Evolutionary conservation across 495 filamentous ascomycete species (phyloP), one percentile per base, ranked within the genome.

Genomic region (Talaromyces adpressus): DNA sequence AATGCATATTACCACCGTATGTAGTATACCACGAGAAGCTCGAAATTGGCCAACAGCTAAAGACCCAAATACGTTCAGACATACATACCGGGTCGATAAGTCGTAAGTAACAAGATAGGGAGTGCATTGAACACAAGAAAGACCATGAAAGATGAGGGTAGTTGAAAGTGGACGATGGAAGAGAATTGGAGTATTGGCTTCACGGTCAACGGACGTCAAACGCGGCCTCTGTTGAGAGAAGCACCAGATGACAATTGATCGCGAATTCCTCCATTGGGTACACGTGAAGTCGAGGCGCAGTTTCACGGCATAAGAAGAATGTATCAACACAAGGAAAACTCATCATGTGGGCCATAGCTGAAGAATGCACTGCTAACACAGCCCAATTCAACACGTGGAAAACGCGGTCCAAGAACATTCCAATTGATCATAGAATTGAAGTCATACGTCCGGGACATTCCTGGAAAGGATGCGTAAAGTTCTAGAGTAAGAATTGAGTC

Each of bases 361-460:
- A 29, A 58, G 29, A 58, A 58, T 58, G 56, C 56, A 16, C 27
- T 36, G 56, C 16, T 9, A 57, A 57, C 6, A 14, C 14, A 57
- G 54, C 22, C 25, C 7, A 58, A 22, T 12, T 27, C 52, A 29
- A 58, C 56, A 58, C 29, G 56, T 58, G 56, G 56, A 58, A 58
- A 58, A 58, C 56, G 56, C 56, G 56, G 27, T 58, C 18, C 20
- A 25, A 22, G 27, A 58, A 34, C 56, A 58, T 58, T 58, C 56
- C 56, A 58, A 25, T 32, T 57, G 23, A 36, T 58, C 18, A 22
- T 20, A 32, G 56, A 20, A 20, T 6, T 32, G 23, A n/a, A 56
- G 52, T 29, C 27, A 27, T 56, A 29, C 57, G 6, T n/a, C n/a
- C n/a, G n/a, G n/a, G 32, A 59, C 57, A 39, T 39, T 39, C 58